Base-by-base conservation (phyloP, 331 rosid species). In the Quercus tomentella region DNA sequence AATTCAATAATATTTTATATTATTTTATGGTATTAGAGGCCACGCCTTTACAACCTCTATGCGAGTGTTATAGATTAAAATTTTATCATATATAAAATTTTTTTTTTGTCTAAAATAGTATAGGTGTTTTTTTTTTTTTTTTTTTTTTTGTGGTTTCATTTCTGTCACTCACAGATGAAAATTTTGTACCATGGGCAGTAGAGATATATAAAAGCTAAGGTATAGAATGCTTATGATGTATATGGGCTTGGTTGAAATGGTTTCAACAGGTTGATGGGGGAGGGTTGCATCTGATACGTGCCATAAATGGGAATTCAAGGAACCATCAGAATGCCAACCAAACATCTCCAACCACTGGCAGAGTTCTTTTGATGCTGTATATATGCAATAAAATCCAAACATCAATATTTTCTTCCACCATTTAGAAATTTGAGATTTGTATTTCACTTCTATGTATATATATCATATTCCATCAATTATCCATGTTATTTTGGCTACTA, bases 251-350 rank as follows among this genome's bases (percentile, higher is more conserved):
- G 84, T 58, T 82, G 78, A 63, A 52, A 65, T 62, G 49, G 41
- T 71, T 51, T 77, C 56, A 69, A 71, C 90, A 95, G 98, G 94
- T 85, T 96, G 84, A 96, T 93, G 99, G 98, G 98, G 99, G 82
- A 96, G 93, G 79, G 99, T 96, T 80, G 99, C 99, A 80, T 96
- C 99, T 81, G 99, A 96, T 96, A 96, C 88, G 91, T 96, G 99
- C 72, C 99, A 96, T 86, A 96, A 96, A 83, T 96, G 99, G 99
- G 97, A 93, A 76, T 96, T 96, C 85, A 96, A 96, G 87, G 99
- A 96, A 70, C 97, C 98, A 41, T 84, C 98, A 16, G 97, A 92
- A 80, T 90, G 91, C 80, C 97, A 96, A 66, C 92, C 99, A 0
- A 90, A 93, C 72, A 92, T 90, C 87, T 91, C 99, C 82, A 92